Evolutionary conservation across 1,284 basidiomycete species (phyloP).

Genomic region (Malassezia vespertilionis): DNA sequence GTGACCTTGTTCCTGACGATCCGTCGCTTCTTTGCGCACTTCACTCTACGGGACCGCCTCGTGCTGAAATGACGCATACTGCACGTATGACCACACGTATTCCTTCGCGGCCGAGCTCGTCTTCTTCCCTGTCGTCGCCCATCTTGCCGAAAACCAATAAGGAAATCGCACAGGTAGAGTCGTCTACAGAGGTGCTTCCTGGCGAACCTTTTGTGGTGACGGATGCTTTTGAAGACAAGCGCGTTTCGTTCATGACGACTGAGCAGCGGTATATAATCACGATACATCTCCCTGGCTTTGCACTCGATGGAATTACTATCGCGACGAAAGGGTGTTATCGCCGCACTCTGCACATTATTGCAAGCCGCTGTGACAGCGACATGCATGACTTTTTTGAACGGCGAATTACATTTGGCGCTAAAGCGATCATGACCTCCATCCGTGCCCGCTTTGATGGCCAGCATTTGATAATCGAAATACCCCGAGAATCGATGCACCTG

Average conservation of each 20-base stretch:
- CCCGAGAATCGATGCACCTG: not conserved
- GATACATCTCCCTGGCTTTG: conserved; percentile 33
- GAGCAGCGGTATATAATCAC: conserved; percentile 21
- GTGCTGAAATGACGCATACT: too few species aligned
- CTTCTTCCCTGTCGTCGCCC: too few species aligned
- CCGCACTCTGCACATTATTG: conserved; percentile 38
- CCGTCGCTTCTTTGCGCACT: too few species aligned
- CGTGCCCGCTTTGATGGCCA: conserved; percentile 14
- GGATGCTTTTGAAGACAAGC: not conserved
- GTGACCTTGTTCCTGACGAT: too few species aligned
- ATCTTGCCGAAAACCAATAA: too few species aligned
- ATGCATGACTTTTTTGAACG: conserved; percentile 36
- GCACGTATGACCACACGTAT: too few species aligned
- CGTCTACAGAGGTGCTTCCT: too few species aligned
- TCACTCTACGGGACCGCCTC: too few species aligned
- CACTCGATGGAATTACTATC: conserved; percentile 36
- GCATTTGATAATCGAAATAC: conserved; percentile 5
- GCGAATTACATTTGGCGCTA: conserved; percentile 27
- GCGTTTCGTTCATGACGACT: conserved; percentile 22
- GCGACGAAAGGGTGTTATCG: conserved; percentile 35
- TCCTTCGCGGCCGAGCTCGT: too few species aligned
- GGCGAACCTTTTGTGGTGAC: too few species aligned
- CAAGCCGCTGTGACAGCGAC: conserved; percentile 35
- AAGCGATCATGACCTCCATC: conserved; percentile 12
- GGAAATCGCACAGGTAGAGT: too few species aligned